Evolutionary conservation across 306 rosid species (phyloP).

Genomic region (Vigna mungo): DNA sequence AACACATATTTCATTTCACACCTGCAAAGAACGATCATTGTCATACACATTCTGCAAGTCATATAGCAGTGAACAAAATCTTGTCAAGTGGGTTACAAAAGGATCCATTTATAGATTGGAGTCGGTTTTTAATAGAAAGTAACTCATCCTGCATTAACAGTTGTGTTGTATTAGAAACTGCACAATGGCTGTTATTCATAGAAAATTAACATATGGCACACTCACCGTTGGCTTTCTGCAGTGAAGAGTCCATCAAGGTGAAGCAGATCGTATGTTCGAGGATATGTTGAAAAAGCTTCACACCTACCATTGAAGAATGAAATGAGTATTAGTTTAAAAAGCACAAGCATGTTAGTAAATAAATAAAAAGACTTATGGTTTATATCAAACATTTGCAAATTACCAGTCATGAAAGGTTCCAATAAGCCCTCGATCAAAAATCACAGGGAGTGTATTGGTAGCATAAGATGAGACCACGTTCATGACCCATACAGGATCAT

Average conservation of each 20-base stretch:
- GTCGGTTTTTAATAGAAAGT: neutral
- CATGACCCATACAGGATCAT: conserved; percentile 96
- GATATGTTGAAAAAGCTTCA: conserved; percentile 97
- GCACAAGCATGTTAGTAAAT: neutral
- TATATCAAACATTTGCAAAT: conserved; percentile 20
- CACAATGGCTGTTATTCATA: neutral
- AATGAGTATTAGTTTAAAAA: conserved; percentile 32
- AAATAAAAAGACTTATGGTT: neutral
- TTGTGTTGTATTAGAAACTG: neutral
- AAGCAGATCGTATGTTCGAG: conserved; percentile 95
- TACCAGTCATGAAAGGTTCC: conserved; percentile 97
- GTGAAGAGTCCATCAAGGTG: conserved; percentile 91
- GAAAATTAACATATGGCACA: neutral
- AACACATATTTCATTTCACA: conserved; percentile 90
- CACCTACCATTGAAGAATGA: conserved; percentile 74
- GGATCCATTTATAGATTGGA: neutral
- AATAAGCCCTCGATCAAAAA: conserved; percentile 94
- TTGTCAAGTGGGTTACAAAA: too few species aligned
- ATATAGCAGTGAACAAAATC: too few species aligned
- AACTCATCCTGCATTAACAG: neutral
- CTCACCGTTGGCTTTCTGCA: conserved; percentile 93
- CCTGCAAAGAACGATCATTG: conserved; percentile 51
- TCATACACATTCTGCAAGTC: conserved; percentile 12
- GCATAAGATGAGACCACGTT: conserved; percentile 93
- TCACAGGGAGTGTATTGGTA: conserved; percentile 74